phyloP scores from a whole-genome alignment of 805 yeast species.

The Ogataea degrootiae region DNA sequence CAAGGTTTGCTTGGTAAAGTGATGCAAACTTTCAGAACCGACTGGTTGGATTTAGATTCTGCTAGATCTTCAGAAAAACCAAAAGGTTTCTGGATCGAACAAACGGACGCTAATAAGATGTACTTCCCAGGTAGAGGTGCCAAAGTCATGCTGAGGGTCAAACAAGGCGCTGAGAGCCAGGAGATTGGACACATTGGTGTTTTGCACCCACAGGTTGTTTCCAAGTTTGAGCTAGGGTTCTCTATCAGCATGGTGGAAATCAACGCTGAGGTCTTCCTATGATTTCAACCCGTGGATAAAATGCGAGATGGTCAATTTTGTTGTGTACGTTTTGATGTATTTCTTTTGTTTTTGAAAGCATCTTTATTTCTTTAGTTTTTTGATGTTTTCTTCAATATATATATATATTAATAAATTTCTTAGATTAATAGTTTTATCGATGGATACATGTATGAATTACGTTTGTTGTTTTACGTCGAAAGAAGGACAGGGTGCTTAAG shows the following conservation, averaged over 20 bases:
- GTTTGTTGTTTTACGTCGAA: too few relatives aligned
- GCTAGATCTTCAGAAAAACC: conserved; percentile 42
- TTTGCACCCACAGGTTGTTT: conserved; percentile 90
- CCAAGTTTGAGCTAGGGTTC: conserved; percentile 81
- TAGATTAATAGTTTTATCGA: too few relatives aligned
- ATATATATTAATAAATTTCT: too few relatives aligned
- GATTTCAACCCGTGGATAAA: background rate
- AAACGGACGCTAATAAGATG: conserved; percentile 59
- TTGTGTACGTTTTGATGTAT: too few relatives aligned
- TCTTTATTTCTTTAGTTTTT: too few relatives aligned
- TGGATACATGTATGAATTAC: too few relatives aligned
- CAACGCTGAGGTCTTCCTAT: conserved; percentile 83
- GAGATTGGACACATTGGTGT: conserved; percentile 87
- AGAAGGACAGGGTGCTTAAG: too few relatives aligned
- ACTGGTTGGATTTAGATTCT: conserved; percentile 56
- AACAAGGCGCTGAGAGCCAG: conserved; percentile 50
- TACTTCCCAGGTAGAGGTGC: conserved; percentile 99
- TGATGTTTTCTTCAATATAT: too few relatives aligned
- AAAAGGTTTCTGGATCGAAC: conserved; percentile 87
- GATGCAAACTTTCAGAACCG: conserved; percentile 92
- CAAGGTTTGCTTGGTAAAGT: conserved; percentile 94
- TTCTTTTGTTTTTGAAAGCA: too few relatives aligned
- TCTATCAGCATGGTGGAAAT: conserved; percentile 92
- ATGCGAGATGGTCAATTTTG: too few relatives aligned
- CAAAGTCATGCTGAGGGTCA: conserved; percentile 66